Conservation (phyloP, 1,139 yeast species). For the Lodderomyces elongisporus region DNA sequence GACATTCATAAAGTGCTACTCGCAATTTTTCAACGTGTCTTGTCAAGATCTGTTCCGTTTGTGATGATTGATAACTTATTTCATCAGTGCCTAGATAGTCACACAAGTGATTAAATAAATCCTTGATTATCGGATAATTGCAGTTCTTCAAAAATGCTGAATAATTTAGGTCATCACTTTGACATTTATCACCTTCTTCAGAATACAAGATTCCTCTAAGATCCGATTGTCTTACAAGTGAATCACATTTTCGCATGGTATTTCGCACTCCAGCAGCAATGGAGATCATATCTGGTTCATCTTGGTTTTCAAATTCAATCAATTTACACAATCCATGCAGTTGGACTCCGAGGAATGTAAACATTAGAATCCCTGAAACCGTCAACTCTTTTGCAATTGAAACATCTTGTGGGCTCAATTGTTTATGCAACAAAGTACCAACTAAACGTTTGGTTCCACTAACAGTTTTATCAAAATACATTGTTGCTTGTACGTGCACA, state of each 20-base stretch:
- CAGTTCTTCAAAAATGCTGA: constrained; percentile 6
- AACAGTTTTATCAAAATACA: constrained; percentile 5
- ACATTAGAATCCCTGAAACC: constrained; percentile 21
- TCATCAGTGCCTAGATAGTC: constrained; percentile 5
- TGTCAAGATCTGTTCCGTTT: constrained; percentile 11
- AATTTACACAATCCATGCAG: constrained; percentile 28
- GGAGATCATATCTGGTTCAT: constrained; percentile 18
- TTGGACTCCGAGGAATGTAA: constrained; percentile 28
- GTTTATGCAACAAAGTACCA: too few relatives aligned
- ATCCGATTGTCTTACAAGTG: constrained; percentile 12
- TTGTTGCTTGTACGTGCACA: constrained; percentile 8
- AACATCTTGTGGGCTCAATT: too few relatives aligned
- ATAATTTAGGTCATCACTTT: constrained; percentile 8
- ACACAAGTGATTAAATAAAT: constrained; percentile 8
- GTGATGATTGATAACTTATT: constrained; percentile 8
- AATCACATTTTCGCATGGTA: constrained; percentile 13
- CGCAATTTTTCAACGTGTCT: constrained; percentile 4
- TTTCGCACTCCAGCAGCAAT: constrained; percentile 17
- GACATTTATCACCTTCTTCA: constrained; percentile 8
- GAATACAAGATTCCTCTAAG: constrained; percentile 15
- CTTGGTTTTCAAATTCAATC: constrained; percentile 16
- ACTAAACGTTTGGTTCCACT: not conserved
- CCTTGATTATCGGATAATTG: constrained; percentile 16
- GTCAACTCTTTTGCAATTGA: constrained; percentile 19
- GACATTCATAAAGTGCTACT: constrained; percentile 9